phyloP scores from a whole-genome alignment of 345 rosid genomes.

The Passiflora organensis region DNA sequence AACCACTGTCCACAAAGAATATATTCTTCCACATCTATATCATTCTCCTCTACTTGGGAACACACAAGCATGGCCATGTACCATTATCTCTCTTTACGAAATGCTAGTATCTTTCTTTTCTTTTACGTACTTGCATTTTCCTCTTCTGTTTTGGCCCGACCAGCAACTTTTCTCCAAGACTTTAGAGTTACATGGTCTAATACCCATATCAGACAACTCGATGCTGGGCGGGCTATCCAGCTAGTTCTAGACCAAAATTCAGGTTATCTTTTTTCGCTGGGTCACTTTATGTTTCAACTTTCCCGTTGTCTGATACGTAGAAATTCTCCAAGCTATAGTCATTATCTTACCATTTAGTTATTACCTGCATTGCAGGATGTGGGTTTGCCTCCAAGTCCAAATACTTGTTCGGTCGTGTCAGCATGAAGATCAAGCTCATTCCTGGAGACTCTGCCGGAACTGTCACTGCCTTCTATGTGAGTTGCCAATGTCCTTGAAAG shows the following conservation, averaged over 20 bases:
- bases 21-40: neutral
- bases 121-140: slow-evolving; percentile 23
- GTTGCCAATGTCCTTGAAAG: slow-evolving; percentile 1
- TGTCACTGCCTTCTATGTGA: slow-evolving; percentile 90
- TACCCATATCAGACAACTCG: slow-evolving; percentile 59
- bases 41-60: neutral
- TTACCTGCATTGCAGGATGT: slow-evolving; percentile 42
- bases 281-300: slow-evolving; percentile 7
- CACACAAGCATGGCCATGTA: slow-evolving; percentile 19
- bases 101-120: slow-evolving; percentile 14
- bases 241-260: slow-evolving; percentile 76
- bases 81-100: neutral
- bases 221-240: slow-evolving; percentile 71
- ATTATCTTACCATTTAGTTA: neutral
- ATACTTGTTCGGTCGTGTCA: slow-evolving; percentile 75
- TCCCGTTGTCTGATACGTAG: neutral
- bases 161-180: slow-evolving; percentile 57
- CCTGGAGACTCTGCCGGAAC: slow-evolving; percentile 99
- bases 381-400: slow-evolving; percentile 80
- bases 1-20: slow-evolving; percentile 11
- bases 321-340: neutral
- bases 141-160: slow-evolving; percentile 39
- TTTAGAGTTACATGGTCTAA: slow-evolving; percentile 70
- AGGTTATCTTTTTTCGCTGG: slow-evolving; percentile 37
- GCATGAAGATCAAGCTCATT: slow-evolving; percentile 91